Evolutionary conservation across 208 protist genomes (phyloP).

Genomic region (Acanthamoeba castellanii): DNA sequence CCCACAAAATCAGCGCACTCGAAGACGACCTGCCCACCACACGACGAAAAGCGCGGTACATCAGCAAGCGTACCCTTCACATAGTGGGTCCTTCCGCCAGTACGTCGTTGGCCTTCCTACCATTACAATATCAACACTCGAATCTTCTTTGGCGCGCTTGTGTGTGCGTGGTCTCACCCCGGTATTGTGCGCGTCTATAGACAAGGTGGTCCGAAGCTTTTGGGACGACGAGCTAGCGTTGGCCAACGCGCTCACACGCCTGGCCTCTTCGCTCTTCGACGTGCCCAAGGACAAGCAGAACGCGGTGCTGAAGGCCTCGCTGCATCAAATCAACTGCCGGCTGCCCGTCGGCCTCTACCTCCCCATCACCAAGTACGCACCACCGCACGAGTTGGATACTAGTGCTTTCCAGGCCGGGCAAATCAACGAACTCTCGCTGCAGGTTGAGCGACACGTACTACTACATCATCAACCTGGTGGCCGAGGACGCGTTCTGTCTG

Average conservation of each 20-base stretch:
- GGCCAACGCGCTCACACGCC: slow-evolving; percentile 6
- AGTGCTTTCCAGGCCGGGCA: neutral
- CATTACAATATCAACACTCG: neutral
- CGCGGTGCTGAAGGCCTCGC: neutral
- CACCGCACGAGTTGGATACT: neutral
- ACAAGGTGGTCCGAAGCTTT: neutral
- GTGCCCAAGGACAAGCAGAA: slow-evolving; percentile 47
- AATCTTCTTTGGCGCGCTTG: neutral
- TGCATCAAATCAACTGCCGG: slow-evolving; percentile 54
- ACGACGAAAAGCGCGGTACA: neutral
- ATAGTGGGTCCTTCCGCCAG: slow-evolving; percentile 24
- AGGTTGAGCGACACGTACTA: slow-evolving; percentile 12
- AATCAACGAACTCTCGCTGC: neutral
- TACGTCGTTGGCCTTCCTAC: neutral
- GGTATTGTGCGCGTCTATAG: neutral
- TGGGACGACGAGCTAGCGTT: slow-evolving; percentile 50
- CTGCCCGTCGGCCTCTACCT: slow-evolving; percentile 23
- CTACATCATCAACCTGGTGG: slow-evolving; percentile 24
- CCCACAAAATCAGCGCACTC: neutral
- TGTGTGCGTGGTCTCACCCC: neutral
- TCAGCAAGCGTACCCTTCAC: neutral
- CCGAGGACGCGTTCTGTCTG: slow-evolving; percentile 59
- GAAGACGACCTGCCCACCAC: slow-evolving; percentile 55
- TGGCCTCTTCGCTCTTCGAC: slow-evolving; percentile 28
- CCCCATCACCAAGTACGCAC: slow-evolving; percentile 13